Conservation (phyloP, 2,329 filamentous ascomycete species). For the Aspergillus fumigatiaffinis region DNA sequence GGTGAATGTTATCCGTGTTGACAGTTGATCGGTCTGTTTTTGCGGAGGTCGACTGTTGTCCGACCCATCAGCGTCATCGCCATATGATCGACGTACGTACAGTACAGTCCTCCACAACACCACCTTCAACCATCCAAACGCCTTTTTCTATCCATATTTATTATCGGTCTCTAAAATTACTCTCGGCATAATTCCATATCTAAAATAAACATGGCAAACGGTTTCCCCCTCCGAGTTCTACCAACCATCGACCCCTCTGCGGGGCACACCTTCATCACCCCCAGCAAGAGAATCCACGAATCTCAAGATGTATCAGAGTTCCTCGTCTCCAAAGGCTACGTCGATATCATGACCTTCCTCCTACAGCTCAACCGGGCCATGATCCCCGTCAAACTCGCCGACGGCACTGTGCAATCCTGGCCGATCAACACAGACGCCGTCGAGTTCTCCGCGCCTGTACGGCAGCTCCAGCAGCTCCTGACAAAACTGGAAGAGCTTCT, state of each 20-base stretch:
- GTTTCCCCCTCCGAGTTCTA: slow-evolving; percentile 34
- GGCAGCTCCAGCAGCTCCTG: slow-evolving; percentile 63
- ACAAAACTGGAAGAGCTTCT: slow-evolving; percentile 63
- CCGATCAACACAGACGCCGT: slow-evolving; percentile 37
- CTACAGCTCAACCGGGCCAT: slow-evolving; percentile 86
- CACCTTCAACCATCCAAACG: background rate
- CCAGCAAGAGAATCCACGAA: slow-evolving; percentile 79
- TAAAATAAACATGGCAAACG: slow-evolving; percentile 7
- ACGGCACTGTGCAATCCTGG: slow-evolving; percentile 49
- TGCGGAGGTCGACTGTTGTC: background rate
- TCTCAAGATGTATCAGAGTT: slow-evolving; percentile 77
- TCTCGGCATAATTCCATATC: background rate
- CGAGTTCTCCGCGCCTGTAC: slow-evolving; percentile 56
- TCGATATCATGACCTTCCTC: slow-evolving; percentile 80
- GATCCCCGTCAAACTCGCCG: slow-evolving; percentile 60
- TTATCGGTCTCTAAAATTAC: background rate
- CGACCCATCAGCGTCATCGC: background rate
- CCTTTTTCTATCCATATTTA: background rate
- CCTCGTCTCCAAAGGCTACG: slow-evolving; percentile 75
- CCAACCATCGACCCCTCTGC: slow-evolving; percentile 44
- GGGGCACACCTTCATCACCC: slow-evolving; percentile 60
- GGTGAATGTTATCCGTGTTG: background rate
- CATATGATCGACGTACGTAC: background rate
- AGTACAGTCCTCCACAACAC: background rate
- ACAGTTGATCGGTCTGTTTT: background rate